A percentile compares a stretch with the other conserved stretches of the same genome.
phyloP scores from a whole-genome alignment of 2,329 filamentous ascomycete genomes.

The Macroventuria anomochaeta region DNA sequence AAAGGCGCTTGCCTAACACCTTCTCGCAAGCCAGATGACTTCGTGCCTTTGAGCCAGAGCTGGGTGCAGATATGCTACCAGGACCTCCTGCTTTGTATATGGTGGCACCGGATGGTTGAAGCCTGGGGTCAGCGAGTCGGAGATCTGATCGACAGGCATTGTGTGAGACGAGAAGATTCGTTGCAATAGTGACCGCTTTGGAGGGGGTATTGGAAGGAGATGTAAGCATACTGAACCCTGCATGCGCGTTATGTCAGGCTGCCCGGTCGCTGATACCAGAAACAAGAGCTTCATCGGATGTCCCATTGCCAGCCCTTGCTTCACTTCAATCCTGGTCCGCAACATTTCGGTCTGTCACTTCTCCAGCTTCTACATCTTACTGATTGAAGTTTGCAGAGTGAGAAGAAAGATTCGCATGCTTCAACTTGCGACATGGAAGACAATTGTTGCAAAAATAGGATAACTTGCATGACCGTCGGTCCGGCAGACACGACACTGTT shows the following conservation, averaged over 20 bases:
- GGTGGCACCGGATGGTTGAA: constrained; percentile 17
- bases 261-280: no score
- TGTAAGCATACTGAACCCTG: no score
- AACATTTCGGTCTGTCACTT: no score
- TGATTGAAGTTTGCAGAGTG: no score
- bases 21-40: constrained; percentile 18
- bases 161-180: constrained; percentile 15
- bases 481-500: constrained; percentile 35
- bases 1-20: background rate
- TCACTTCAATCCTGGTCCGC: no score
- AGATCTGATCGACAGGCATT: constrained; percentile 15
- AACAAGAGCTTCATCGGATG: no score
- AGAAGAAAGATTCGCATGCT: no score
- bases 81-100: constrained; percentile 19
- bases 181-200: background rate
- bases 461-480: constrained; percentile 38
- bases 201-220: background rate
- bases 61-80: constrained; percentile 25
- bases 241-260: no score
- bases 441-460: constrained; percentile 39
- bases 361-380: no score
- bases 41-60: constrained; percentile 15
- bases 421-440: constrained; percentile 34
- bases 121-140: constrained; percentile 13
- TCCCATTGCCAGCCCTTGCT: no score